Percentiles rank a stretch among this genome's conserved stretches.
phyloP scores from a whole-genome alignment of 2,329 filamentous ascomycete species.

The Allantophomopsis lycopodina region DNA sequence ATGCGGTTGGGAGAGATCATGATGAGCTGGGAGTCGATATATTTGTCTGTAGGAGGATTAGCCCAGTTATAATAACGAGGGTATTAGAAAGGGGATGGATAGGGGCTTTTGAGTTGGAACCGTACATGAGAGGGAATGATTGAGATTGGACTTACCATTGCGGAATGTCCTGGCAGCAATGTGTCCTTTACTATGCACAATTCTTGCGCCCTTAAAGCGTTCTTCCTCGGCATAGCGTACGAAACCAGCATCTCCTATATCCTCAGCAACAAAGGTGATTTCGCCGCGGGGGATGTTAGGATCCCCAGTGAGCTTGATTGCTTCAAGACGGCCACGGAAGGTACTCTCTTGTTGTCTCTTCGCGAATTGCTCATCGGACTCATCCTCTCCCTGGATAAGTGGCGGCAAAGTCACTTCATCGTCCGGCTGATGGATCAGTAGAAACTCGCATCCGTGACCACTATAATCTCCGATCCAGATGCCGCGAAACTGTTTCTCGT shows the following conservation, averaged over 20 bases:
- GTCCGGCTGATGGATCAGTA: slow-evolving; percentile 67
- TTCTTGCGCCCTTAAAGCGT: slow-evolving; percentile 58
- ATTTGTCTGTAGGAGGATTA: slow-evolving; percentile 44
- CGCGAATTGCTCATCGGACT: slow-evolving; percentile 31
- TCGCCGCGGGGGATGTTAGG: slow-evolving; percentile 81
- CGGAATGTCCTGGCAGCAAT: slow-evolving; percentile 61
- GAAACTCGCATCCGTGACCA: slow-evolving; percentile 77
- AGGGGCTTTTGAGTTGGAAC: background rate
- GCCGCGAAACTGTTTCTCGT: slow-evolving; percentile 69
- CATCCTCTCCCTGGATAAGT: slow-evolving; percentile 23
- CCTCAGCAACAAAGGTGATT: slow-evolving; percentile 65
- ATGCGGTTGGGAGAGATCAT: slow-evolving; percentile 64
- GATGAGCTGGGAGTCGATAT: slow-evolving; percentile 62
- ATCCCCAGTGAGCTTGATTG: slow-evolving; percentile 86
- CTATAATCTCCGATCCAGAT: slow-evolving; percentile 80
- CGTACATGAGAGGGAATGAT: background rate
- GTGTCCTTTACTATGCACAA: slow-evolving; percentile 65
- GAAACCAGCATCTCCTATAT: slow-evolving; percentile 56
- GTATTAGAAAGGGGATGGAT: background rate
- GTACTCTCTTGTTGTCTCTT: slow-evolving; percentile 31
- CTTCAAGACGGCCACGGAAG: slow-evolving; percentile 59
- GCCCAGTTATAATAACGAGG: background rate
- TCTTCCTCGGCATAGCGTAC: slow-evolving; percentile 49
- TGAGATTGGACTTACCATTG: slow-evolving; percentile 40
- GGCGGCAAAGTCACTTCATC: slow-evolving; percentile 24